Conservation (phyloP, 108 stramenopile species). For the Epithemia pelagica region DNA sequence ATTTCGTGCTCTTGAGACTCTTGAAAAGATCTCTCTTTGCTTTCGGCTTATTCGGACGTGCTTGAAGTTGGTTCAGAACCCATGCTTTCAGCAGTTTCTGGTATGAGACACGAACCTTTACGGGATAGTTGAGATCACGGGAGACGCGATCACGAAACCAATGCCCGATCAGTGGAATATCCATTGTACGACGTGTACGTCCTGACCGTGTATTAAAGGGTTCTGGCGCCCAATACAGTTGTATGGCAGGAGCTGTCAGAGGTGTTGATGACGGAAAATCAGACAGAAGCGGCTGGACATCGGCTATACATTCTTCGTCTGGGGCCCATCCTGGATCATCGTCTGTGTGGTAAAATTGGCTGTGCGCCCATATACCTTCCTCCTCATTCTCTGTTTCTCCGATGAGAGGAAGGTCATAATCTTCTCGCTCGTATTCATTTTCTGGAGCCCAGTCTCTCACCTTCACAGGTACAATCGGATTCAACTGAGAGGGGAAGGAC, state of each 20-base stretch:
- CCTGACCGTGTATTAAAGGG: conserved; percentile 95
- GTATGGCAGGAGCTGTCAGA: conserved; percentile 79
- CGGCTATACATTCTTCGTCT: conserved; percentile 43
- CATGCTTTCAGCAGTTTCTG: conserved; percentile 98
- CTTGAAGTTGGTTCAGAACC: conserved; percentile 93
- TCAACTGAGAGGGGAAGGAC: conserved; percentile 63
- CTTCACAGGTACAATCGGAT: conserved; percentile 90
- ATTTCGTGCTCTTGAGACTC: conserved; percentile 97
- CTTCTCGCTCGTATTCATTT: conserved; percentile 77
- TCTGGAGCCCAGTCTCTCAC: conserved; percentile 41
- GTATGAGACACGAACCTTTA: conserved; percentile 98
- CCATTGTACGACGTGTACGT: conserved; percentile 88
- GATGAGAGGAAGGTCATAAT: conserved; percentile 57
- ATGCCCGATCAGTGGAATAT: conserved; percentile 94
- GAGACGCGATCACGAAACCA: conserved; percentile 90
- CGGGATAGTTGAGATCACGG: conserved; percentile 89
- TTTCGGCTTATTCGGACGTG: conserved; percentile 82
- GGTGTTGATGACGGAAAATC: conserved; percentile 58
- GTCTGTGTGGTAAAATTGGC: conserved; percentile 13
- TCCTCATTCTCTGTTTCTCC: conserved; percentile 70
- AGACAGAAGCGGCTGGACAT: conserved; percentile 49
- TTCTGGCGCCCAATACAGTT: conserved; percentile 94
- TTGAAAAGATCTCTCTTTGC: conserved; percentile 92
- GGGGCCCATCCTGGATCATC: conserved; percentile 40
- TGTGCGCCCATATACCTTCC: conserved; percentile 57